These are phyloP conservation scores for Peronospora tabacina DNA, from an alignment of 352 stramenopile genomes.

Conservation along the genomic window DNA sequence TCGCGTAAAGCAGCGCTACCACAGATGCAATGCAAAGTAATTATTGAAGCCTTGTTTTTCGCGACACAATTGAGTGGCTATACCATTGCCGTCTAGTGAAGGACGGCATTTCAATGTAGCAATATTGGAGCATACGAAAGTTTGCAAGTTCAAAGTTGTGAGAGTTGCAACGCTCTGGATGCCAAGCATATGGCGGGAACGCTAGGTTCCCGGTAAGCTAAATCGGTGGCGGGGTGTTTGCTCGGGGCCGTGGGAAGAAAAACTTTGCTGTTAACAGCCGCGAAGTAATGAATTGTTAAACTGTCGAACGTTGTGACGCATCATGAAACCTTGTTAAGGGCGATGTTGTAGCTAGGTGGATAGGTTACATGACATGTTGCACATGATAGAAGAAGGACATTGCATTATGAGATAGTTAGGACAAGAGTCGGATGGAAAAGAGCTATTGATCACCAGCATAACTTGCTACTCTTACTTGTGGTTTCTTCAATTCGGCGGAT, in stretches of 20 bases:
- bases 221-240: conserved; percentile 1
- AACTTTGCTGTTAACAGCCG: conserved; percentile 4
- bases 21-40: conserved; percentile 1
- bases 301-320: neutral
- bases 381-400: too few species aligned
- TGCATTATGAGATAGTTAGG: too few species aligned
- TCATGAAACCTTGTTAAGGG: too few species aligned
- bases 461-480: too few species aligned
- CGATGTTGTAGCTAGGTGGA: too few species aligned
- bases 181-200: conserved; percentile 8
- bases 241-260: conserved; percentile 6
- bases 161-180: neutral
- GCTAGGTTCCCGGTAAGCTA: neutral
- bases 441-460: too few species aligned
- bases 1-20: conserved; percentile 25
- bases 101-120: too few species aligned
- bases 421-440: too few species aligned
- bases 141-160: neutral
- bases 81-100: conserved; percentile 1
- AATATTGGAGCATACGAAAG: neutral
- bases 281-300: conserved; percentile 11
- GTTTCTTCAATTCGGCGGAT: too few species aligned
- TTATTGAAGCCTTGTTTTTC: conserved; percentile 12
- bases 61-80: conserved; percentile 2
- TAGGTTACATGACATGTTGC: too few species aligned